phyloP scores from a whole-genome alignment of 176 grass and related monocot species.

The Oryza meyeriana region DNA sequence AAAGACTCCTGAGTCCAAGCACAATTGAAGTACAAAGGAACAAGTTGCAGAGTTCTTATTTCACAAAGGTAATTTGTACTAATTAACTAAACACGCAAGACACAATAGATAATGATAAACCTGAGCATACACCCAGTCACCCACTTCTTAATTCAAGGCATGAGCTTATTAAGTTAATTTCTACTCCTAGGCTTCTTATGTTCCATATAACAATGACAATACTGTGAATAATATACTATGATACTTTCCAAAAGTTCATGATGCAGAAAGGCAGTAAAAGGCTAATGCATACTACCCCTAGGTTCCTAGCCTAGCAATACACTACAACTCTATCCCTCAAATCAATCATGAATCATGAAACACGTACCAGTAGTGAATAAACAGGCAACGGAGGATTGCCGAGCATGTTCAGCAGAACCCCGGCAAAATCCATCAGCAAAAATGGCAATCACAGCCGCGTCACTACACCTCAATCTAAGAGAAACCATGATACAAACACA shows the following conservation, averaged over 20 bases:
- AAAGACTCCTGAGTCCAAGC: conserved; percentile 47
- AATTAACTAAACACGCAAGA: conserved; percentile 43
- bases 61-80: conserved; percentile 25
- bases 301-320: background rate
- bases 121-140: background rate
- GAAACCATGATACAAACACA: background rate
- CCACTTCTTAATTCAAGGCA: conserved; percentile 21
- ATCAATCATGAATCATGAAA: background rate
- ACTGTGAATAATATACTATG: background rate
- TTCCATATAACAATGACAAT: background rate
- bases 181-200: conserved; percentile 17
- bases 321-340: background rate
- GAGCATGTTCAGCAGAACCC: conserved; percentile 73
- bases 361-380: conserved; percentile 68
- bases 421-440: conserved; percentile 48
- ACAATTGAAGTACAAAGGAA: conserved; percentile 44
- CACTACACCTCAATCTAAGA: conserved; percentile 15
- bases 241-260: background rate
- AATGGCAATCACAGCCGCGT: background rate
- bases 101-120: conserved; percentile 21
- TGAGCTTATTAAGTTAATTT: background rate
- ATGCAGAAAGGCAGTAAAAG: conserved; percentile 5
- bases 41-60: conserved; percentile 32
- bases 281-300: background rate
- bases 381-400: conserved; percentile 63